A percentile compares a stretch with the other conserved stretches of the same genome.
Evolutionary conservation across 1,284 basidiomycete species (phyloP).

Genomic region (Malassezia furfur): DNA sequence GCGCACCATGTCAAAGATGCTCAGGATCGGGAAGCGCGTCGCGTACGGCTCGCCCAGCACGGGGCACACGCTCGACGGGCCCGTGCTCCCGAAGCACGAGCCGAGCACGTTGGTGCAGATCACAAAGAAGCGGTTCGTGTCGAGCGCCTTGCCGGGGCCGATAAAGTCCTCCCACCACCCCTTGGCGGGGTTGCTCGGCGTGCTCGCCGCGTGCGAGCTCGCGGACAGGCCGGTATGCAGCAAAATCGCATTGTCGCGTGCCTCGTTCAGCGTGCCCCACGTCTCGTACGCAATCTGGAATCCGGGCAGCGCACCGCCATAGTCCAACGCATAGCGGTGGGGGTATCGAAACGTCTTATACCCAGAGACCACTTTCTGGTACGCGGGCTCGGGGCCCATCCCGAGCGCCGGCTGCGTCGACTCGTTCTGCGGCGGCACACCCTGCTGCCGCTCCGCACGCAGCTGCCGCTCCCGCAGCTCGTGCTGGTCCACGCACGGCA

Average conservation of each 20-base stretch:
- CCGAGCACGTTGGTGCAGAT: slow-evolving; percentile 96
- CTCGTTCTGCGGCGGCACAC: not conserved
- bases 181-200: slow-evolving; percentile 63
- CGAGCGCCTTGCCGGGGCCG: slow-evolving; percentile 75
- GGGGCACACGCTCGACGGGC: slow-evolving; percentile 72
- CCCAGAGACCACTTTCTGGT: slow-evolving; percentile 49
- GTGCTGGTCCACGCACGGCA: slow-evolving; percentile 46
- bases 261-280: slow-evolving; percentile 77
- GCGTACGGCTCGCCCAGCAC: slow-evolving; percentile 60
- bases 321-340: slow-evolving; percentile 65
- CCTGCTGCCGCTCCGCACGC: slow-evolving; percentile 6
- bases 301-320: slow-evolving; percentile 57
- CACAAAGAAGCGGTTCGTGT: slow-evolving; percentile 84
- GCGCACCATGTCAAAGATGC: slow-evolving; percentile 88
- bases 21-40: slow-evolving; percentile 80
- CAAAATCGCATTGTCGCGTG: slow-evolving; percentile 81
- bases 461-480: slow-evolving; percentile 33
- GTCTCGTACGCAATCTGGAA: slow-evolving; percentile 94
- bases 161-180: slow-evolving; percentile 99
- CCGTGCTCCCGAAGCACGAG: slow-evolving; percentile 93
- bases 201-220: slow-evolving; percentile 86
- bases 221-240: slow-evolving; percentile 92
- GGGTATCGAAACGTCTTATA: slow-evolving; percentile 48
- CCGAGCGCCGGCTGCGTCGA: not conserved
- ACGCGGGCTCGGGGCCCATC: slow-evolving; percentile 50